Base-by-base conservation (phyloP, 257 asterid species). In the Nicotiana knightiana region DNA sequence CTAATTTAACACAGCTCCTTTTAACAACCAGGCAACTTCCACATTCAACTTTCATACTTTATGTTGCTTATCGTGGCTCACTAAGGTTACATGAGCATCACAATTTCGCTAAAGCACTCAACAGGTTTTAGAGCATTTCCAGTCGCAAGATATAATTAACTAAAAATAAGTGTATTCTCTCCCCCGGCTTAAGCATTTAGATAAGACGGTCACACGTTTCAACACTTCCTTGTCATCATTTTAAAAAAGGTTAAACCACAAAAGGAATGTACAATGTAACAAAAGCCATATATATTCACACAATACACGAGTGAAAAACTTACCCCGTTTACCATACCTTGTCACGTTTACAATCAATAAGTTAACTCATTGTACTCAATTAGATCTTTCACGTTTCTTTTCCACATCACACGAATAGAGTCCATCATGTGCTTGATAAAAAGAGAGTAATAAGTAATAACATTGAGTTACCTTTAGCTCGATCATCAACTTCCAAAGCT, bases 401-500 rank as follows among this genome's bases (percentile, higher is more conserved):
- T 43, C 37, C 78, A 71, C 78, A 43, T 26, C 79, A 26, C 43
- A 37, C 10, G 37, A n/a, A 46, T 71, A 46, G 21, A 7, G 26
- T 58, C 26, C 28, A 58, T 57, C 8, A 71, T 21, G 53, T 39
- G 77, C 77, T 39, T 39, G 46, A 71, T 32, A 11, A 76, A n/a
- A 63, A 55, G 51, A 21, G 33, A 76, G 39, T 30, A 59, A 15
- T 3, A 81, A 76, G 37, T 30, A 67, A 15, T 3, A 81, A 61
- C 33, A 48, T n/a, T 24, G 43, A 30, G 21, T 67, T 48, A 96
- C 98, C 98, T 94, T 89, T 92, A 2, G 98, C 97, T 77, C 98
- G 96, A 83, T 96, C 96, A 89, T 94, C 99, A 18, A 96, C 98
- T 84, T 96, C 99, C 84, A 94, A 87, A 84, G 99, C 99, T 55